Conservation (phyloP, 176 grass and related monocot species). For the Bromus sterilis region DNA sequence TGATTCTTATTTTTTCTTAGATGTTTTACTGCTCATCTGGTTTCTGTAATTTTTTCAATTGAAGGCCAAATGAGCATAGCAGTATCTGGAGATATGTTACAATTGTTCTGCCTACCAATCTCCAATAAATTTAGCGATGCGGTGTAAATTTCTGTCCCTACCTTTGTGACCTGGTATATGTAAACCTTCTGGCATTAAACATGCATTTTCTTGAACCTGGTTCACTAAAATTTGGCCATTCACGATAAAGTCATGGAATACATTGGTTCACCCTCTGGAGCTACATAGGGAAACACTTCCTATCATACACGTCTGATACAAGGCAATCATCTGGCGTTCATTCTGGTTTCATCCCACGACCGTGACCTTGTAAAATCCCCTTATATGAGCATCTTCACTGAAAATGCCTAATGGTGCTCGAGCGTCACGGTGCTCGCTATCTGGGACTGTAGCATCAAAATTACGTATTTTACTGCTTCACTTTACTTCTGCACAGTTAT, state of each 20-base stretch:
- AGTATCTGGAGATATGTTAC: constrained; percentile 39
- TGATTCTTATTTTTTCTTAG: constrained; percentile 46
- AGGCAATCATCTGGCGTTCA: too few relatives aligned
- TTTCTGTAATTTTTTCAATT: constrained; percentile 99
- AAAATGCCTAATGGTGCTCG: too few relatives aligned
- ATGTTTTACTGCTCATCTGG: constrained; percentile 78
- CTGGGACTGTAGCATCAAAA: too few relatives aligned
- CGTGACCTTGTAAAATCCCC: too few relatives aligned
- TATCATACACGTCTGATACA: too few relatives aligned
- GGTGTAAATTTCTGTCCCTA: constrained; percentile 33
- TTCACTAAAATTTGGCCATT: not conserved
- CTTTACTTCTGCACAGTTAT: not conserved
- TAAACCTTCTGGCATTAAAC: not conserved
- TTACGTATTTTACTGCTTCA: too few relatives aligned
- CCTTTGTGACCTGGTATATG: not conserved
- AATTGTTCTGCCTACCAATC: constrained; percentile 21
- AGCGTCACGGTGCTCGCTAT: too few relatives aligned
- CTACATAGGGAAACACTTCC: too few relatives aligned
- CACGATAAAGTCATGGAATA: too few relatives aligned
- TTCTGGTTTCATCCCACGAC: too few relatives aligned
- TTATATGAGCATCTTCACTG: too few relatives aligned
- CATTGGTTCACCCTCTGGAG: too few relatives aligned
- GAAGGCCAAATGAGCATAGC: constrained; percentile 78
- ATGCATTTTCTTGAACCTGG: not conserved
- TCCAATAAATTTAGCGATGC: constrained; percentile 34